Percentiles rank a stretch among this genome's conserved stretches.
Conservation (phyloP, 169 alveolate genomes). For the Plasmodium malariae region DNA sequence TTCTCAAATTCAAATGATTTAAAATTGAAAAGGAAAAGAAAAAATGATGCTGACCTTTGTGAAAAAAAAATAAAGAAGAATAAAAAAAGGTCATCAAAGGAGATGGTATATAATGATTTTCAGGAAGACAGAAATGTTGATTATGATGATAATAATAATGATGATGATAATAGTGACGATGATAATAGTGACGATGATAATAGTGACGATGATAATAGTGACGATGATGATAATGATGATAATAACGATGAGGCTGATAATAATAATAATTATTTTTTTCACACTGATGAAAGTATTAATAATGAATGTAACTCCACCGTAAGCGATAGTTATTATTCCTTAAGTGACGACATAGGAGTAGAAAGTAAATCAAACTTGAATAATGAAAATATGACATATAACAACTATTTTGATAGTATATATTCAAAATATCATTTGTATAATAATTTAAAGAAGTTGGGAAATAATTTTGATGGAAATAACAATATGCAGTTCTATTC, state of each 20-base stretch:
- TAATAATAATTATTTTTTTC: no score
- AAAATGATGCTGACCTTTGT: neutral
- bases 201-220: no score
- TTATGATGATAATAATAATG: neutral
- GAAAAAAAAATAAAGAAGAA: neutral
- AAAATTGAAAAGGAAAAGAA: conserved; percentile 7
- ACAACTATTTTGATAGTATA: conserved; percentile 23
- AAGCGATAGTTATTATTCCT: conserved; percentile 33
- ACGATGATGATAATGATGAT: no score
- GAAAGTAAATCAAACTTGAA: neutral
- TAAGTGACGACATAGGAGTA: conserved; percentile 5
- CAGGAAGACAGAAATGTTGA: neutral
- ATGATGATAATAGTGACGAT: no score
- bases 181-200: no score
- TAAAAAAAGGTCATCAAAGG: neutral
- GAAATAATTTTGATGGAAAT: neutral
- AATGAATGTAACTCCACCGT: neutral
- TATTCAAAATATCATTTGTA: conserved; percentile 32
- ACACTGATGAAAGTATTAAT: neutral
- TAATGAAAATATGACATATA: conserved; percentile 2
- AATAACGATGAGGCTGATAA: no score
- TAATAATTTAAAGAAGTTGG: conserved; percentile 9
- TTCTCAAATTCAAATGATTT: neutral
- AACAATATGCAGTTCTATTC: neutral
- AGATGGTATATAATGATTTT: neutral